phyloP scores from a whole-genome alignment of 2,329 filamentous ascomycete genomes.

The Grosmannia huntii region DNA sequence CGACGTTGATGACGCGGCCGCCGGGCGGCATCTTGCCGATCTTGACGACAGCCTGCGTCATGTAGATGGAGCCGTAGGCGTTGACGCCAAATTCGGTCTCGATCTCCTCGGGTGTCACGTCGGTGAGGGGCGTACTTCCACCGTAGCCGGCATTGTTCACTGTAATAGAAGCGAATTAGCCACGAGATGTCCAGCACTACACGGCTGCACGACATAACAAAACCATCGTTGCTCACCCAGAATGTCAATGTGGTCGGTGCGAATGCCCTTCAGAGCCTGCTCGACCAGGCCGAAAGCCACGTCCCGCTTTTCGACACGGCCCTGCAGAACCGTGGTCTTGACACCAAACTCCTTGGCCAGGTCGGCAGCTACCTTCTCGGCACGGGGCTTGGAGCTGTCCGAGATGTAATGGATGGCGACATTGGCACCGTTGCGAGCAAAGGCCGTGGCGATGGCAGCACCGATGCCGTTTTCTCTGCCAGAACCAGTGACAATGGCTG shows the following conservation, averaged over 20 bases:
- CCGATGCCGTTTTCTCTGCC: constrained; percentile 30
- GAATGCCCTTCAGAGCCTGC: constrained; percentile 22
- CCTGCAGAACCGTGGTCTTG: constrained; percentile 19
- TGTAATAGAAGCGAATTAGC: not conserved
- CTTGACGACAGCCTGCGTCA: constrained; percentile 20
- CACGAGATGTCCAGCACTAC: no score
- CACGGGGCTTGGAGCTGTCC: constrained; percentile 17
- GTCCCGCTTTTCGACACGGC: constrained; percentile 19
- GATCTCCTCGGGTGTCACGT: constrained; percentile 15
- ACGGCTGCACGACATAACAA: no score
- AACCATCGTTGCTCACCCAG: constrained; percentile 19
- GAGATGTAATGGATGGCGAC: constrained; percentile 29
- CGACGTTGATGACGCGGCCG: constrained; percentile 22
- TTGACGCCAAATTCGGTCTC: constrained; percentile 20
- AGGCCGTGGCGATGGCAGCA: constrained; percentile 25
- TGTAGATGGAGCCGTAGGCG: constrained; percentile 22
- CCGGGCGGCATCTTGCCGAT: constrained; percentile 21
- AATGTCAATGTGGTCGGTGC: constrained; percentile 26
- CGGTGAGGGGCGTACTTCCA: constrained; percentile 9
- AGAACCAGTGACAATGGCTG: constrained; percentile 32
- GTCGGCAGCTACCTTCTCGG: constrained; percentile 16
- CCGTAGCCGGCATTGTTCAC: constrained; percentile 26
- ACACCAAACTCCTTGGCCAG: constrained; percentile 17
- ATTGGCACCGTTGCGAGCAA: constrained; percentile 27
- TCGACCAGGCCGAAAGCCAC: constrained; percentile 20